A percentile compares a stretch with the other conserved stretches of the same genome.
These are phyloP conservation scores for Metschnikowia anglica DNA, from an alignment of 805 yeast species.

Conservation along the genomic window DNA sequence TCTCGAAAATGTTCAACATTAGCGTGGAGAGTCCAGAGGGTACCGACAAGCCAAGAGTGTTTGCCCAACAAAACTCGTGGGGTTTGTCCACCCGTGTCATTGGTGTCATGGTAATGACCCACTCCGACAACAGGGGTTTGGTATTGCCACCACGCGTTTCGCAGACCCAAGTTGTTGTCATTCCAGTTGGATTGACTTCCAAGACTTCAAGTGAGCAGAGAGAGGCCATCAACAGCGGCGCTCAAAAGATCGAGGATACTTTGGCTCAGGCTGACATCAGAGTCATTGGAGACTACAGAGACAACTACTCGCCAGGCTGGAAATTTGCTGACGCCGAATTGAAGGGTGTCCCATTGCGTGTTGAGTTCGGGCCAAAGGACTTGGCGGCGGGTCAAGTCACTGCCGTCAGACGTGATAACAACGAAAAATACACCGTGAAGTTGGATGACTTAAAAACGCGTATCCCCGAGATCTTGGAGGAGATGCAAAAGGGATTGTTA, in stretches of 20 bases:
- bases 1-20: conserved; percentile 97
- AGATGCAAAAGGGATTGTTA: conserved; percentile 74
- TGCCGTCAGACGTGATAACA: conserved; percentile 91
- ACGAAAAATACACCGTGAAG: conserved; percentile 67
- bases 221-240: conserved; percentile 64
- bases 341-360: conserved; percentile 90
- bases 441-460: conserved; percentile 62
- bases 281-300: conserved; percentile 84
- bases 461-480: conserved; percentile 76
- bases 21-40: conserved; percentile 95
- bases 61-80: conserved; percentile 98
- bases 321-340: conserved; percentile 96
- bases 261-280: conserved; percentile 66
- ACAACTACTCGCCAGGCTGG: conserved; percentile 97
- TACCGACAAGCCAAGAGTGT: conserved; percentile 77
- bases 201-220: conserved; percentile 79
- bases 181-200: conserved; percentile 93
- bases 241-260: conserved; percentile 63
- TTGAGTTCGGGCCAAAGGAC: conserved; percentile 97
- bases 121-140: conserved; percentile 96
- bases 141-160: conserved; percentile 98
- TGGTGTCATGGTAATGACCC: conserved; percentile 99
- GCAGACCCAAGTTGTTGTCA: conserved; percentile 83
- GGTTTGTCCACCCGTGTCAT: conserved; percentile 97
- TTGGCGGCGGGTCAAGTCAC: conserved; percentile 73